These are phyloP conservation scores for Ilyonectria robusta DNA, from an alignment of 2,329 filamentous ascomycete genomes.

Conservation along the genomic window DNA sequence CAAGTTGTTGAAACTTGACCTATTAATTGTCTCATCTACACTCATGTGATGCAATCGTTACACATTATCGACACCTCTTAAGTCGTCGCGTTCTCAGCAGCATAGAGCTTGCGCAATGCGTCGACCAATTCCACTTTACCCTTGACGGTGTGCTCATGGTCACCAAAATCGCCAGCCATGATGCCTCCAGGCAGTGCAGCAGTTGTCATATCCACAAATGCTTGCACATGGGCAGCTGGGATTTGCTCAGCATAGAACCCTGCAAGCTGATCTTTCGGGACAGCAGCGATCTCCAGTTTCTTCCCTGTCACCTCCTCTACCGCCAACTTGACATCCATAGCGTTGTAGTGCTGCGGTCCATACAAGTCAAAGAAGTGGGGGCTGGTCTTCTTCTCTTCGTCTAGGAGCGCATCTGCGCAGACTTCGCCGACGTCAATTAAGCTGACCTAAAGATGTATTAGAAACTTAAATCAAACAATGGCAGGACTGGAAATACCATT, in stretches of 20 bases:
- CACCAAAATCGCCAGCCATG: slow-evolving; percentile 41
- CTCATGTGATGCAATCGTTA: not conserved
- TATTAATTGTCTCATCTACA: no score
- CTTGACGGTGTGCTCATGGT: slow-evolving; percentile 42
- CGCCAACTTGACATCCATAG: slow-evolving; percentile 47
- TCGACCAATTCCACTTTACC: slow-evolving; percentile 47
- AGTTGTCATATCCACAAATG: slow-evolving; percentile 49
- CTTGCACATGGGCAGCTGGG: slow-evolving; percentile 39
- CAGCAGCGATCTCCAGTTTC: slow-evolving; percentile 38
- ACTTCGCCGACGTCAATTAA: slow-evolving; percentile 48
- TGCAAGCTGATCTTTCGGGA: slow-evolving; percentile 43
- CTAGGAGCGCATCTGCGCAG: slow-evolving; percentile 45
- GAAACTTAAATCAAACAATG: not conserved
- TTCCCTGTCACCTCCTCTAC: slow-evolving; percentile 48
- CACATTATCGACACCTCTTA: not conserved
- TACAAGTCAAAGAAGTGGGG: slow-evolving; percentile 45
- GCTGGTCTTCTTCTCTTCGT: slow-evolving; percentile 16
- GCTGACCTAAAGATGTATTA: slow-evolving; percentile 43
- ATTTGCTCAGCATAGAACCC: slow-evolving; percentile 44
- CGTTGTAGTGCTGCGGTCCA: slow-evolving; percentile 48
- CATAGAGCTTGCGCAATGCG: slow-evolving; percentile 35
- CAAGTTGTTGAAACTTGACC: no score
- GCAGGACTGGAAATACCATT: slow-evolving; percentile 44
- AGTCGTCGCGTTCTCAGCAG: not conserved
- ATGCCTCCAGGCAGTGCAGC: slow-evolving; percentile 45